These are phyloP conservation scores for Fusarium torulosum DNA, from an alignment of 2,329 filamentous ascomycete genomes.

Conservation along the genomic window DNA sequence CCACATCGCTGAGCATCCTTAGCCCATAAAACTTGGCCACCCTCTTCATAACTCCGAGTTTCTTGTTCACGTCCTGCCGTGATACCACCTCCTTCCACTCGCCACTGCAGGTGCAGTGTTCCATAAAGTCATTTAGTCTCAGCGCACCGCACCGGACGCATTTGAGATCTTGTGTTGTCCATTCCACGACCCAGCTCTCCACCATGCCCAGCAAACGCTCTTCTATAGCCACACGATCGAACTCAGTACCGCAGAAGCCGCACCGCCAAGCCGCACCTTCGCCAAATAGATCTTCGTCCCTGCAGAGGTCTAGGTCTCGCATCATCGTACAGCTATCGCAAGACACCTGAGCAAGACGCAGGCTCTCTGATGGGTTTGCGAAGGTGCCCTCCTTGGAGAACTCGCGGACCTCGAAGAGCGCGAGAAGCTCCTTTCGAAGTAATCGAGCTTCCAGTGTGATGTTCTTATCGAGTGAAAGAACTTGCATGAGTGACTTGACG, in stretches of 20 bases:
- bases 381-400: constrained; percentile 92
- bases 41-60: constrained; percentile 76
- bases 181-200: constrained; percentile 79
- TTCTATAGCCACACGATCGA: constrained; percentile 84
- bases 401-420: constrained; percentile 93
- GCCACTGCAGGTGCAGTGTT: constrained; percentile 94
- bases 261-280: constrained; percentile 76
- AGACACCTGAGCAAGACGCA: constrained; percentile 80
- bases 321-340: constrained; percentile 93
- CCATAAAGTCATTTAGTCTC: constrained; percentile 92
- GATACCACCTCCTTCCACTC: constrained; percentile 82
- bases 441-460: constrained; percentile 89
- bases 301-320: constrained; percentile 90
- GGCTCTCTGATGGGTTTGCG: constrained; percentile 81
- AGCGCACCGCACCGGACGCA: constrained; percentile 79
- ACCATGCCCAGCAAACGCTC: constrained; percentile 83
- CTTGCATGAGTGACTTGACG: constrained; percentile 92
- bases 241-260: constrained; percentile 78
- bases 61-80: constrained; percentile 72
- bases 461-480: constrained; percentile 89
- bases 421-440: constrained; percentile 87
- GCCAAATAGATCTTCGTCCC: constrained; percentile 81
- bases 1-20: constrained; percentile 82
- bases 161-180: constrained; percentile 91
- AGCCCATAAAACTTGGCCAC: constrained; percentile 85